phyloP scores from a whole-genome alignment of 768 basidiomycete genomes.

The Leccinum longicurvipes region DNA sequence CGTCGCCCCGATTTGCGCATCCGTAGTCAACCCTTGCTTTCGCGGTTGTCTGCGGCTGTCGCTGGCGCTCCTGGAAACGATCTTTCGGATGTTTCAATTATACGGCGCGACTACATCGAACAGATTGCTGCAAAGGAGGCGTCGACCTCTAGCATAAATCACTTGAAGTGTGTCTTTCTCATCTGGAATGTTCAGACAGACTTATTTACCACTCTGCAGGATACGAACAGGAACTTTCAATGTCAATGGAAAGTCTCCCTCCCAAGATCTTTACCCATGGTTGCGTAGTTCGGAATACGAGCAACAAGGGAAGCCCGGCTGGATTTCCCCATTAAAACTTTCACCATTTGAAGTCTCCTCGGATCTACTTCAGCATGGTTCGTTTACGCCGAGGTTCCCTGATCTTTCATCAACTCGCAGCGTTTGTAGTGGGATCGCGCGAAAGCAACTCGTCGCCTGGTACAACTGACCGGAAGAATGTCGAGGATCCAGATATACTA shows the following conservation, averaged over 20 bases:
- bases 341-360: slow-evolving; percentile 34
- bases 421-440: slow-evolving; percentile 5
- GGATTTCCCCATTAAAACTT: slow-evolving; percentile 35
- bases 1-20: slow-evolving; percentile 48
- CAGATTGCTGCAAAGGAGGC: slow-evolving; percentile 37
- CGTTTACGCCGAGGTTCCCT: neutral
- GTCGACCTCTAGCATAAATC: slow-evolving; percentile 17
- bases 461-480: slow-evolving; percentile 17
- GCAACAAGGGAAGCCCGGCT: slow-evolving; percentile 8
- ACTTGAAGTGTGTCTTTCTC: slow-evolving; percentile 19
- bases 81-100: slow-evolving; percentile 47
- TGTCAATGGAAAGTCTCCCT: slow-evolving; percentile 74
- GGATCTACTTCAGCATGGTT: slow-evolving; percentile 23
- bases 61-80: slow-evolving; percentile 68
- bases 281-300: slow-evolving; percentile 33
- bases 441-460: neutral
- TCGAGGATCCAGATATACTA: slow-evolving; percentile 59
- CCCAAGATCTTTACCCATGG: slow-evolving; percentile 71
- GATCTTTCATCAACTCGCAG: neutral
- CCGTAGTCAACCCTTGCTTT: slow-evolving; percentile 43
- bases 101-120: slow-evolving; percentile 67
- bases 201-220: slow-evolving; percentile 32
- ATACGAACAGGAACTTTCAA: slow-evolving; percentile 80
- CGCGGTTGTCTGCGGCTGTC: slow-evolving; percentile 54
- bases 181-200: neutral